Evolutionary conservation across 2,329 filamentous ascomycete species (phyloP).

Genomic region (Cladophialophora chaetospira): DNA sequence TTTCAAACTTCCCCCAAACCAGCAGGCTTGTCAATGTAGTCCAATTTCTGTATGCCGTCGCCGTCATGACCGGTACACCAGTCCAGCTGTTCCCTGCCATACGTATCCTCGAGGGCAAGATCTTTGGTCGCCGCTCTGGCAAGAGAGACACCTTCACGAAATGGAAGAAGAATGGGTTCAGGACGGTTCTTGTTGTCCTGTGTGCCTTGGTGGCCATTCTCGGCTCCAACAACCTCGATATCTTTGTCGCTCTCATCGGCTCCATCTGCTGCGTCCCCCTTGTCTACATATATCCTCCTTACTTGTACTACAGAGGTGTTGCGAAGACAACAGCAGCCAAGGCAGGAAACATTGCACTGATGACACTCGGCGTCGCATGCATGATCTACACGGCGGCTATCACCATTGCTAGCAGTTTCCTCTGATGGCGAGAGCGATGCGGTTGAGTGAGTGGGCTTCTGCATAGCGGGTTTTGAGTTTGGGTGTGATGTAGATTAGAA

Average conservation of each 20-base stretch:
- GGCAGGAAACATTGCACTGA: constrained; percentile 62
- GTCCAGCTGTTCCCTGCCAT: constrained; percentile 75
- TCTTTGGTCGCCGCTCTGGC: constrained; percentile 69
- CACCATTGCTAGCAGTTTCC: constrained; percentile 48
- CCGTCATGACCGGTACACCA: constrained; percentile 71
- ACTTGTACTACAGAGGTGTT: constrained; percentile 68
- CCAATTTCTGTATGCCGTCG: constrained; percentile 72
- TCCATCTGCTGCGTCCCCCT: constrained; percentile 73
- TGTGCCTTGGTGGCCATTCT: constrained; percentile 64
- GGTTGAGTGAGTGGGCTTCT: not conserved
- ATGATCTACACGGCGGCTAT: constrained; percentile 73
- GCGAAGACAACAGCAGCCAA: constrained; percentile 61
- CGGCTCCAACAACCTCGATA: constrained; percentile 70
- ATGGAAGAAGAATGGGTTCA: constrained; percentile 74
- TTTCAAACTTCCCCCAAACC: constrained; percentile 72
- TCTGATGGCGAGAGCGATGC: not conserved
- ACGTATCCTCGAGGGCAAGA: constrained; percentile 67
- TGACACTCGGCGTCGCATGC: constrained; percentile 63
- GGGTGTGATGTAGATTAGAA: not conserved
- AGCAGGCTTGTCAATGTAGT: constrained; percentile 74
- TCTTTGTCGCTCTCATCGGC: constrained; percentile 73
- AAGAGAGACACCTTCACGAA: constrained; percentile 67
- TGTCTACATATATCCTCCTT: constrained; percentile 76
- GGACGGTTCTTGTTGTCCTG: constrained; percentile 57
- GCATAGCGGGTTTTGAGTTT: not conserved